These are phyloP conservation scores for Xylaria telfairii DNA, from an alignment of 495 filamentous ascomycete species.

Conservation along the genomic window DNA sequence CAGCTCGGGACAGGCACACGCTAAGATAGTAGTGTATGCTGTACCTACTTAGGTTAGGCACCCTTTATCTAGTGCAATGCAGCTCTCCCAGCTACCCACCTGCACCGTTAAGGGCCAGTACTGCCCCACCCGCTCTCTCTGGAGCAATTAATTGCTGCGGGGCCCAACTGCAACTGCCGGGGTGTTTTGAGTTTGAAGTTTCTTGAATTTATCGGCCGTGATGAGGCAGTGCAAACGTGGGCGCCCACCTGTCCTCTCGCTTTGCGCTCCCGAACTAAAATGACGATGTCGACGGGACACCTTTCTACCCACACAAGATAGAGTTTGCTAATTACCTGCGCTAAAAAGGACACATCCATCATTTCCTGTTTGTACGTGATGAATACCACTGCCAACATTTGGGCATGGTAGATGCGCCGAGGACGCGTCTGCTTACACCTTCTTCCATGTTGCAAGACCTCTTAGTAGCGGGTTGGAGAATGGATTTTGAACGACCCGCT, in stretches of 20 bases:
- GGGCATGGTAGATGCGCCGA: no score
- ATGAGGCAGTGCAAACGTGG: constrained; percentile 16
- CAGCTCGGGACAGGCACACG: constrained; percentile 25
- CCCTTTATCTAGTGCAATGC: constrained; percentile 14
- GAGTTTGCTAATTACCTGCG: not conserved
- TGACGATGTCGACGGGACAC: not conserved
- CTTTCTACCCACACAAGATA: not conserved
- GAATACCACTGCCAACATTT: not conserved
- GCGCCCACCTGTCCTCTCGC: not conserved
- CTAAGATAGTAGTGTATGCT: constrained; percentile 17
- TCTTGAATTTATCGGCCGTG: constrained; percentile 11
- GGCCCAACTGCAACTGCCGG: constrained; percentile 26
- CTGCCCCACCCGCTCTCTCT: constrained; percentile 21
- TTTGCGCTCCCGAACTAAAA: not conserved
- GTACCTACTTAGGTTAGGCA: constrained; percentile 26
- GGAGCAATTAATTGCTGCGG: constrained; percentile 24
- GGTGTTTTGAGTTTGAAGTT: constrained; percentile 12
- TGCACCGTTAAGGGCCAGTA: not conserved
- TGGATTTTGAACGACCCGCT: not conserved
- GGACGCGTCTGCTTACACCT: not conserved
- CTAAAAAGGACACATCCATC: not conserved
- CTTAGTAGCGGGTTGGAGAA: not conserved
- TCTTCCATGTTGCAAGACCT: not conserved
- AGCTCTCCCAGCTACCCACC: constrained; percentile 20
- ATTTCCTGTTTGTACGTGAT: not conserved